These are phyloP conservation scores for Dipteronia sinensis DNA, from an alignment of 345 rosid genomes.

Conservation along the genomic window DNA sequence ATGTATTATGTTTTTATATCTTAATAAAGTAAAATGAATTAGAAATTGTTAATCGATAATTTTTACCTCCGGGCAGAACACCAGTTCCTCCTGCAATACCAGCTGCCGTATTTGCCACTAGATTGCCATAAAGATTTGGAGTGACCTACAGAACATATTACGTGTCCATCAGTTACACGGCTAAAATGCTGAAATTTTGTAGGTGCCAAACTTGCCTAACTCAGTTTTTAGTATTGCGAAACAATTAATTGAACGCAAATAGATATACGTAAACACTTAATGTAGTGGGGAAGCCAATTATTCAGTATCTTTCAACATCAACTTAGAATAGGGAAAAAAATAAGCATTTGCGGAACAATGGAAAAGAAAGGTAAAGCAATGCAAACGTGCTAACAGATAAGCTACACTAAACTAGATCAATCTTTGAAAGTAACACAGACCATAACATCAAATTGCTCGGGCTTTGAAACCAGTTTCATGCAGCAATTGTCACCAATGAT, in stretches of 20 bases:
- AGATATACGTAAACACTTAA: background rate
- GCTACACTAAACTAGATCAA: background rate
- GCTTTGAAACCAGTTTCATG: constrained; percentile 96
- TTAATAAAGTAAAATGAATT: too few species aligned
- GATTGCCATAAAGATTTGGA: constrained; percentile 86
- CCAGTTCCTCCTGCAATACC: constrained; percentile 98
- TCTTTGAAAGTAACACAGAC: constrained; percentile 37
- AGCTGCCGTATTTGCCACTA: constrained; percentile 86
- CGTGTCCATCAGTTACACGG: background rate
- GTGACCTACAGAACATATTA: constrained; percentile 60
- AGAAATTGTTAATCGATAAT: constrained; percentile 5
- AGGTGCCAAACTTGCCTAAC: too few species aligned
- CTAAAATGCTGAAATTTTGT: background rate
- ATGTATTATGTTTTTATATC: too few species aligned
- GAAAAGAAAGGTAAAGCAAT: background rate
- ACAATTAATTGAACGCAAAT: background rate
- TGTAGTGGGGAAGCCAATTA: background rate
- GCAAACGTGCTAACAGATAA: background rate
- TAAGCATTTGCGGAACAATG: too few species aligned
- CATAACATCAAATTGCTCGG: constrained; percentile 97
- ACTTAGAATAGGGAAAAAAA: too few species aligned
- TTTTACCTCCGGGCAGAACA: constrained; percentile 94
- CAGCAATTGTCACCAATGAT: constrained; percentile 94
- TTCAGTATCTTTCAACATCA: too few species aligned
- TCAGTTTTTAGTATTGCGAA: background rate